Percentiles rank a stretch among this genome's conserved stretches.
These are phyloP conservation scores for Penicillium canariense DNA, from an alignment of 495 filamentous ascomycete species.

Conservation along the genomic window DNA sequence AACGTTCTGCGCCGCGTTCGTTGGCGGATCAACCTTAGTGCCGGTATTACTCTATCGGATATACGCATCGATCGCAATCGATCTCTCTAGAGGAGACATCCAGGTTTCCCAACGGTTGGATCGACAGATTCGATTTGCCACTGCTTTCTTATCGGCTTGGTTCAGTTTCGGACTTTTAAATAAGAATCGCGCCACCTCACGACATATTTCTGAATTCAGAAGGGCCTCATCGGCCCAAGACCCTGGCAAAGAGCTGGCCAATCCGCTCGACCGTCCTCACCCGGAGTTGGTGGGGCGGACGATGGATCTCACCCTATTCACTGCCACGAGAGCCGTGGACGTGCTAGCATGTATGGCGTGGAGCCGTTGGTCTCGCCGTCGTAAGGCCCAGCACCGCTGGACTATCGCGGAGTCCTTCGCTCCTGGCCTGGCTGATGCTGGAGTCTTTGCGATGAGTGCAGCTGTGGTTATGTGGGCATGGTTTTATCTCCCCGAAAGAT, in stretches of 20 bases:
- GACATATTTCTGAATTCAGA: conserved; percentile 4
- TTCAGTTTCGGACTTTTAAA: conserved; percentile 49
- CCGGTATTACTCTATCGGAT: conserved; percentile 39
- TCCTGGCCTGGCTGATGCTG: conserved; percentile 60
- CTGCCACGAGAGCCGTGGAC: conserved; percentile 72
- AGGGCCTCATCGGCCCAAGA: conserved; percentile 4
- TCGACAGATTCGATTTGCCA: conserved; percentile 38
- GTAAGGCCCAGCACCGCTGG: conserved; percentile 43
- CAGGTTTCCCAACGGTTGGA: conserved; percentile 15
- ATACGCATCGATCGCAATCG: conserved; percentile 26
- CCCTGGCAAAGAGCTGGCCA: conserved; percentile 42
- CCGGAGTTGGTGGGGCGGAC: conserved; percentile 66
- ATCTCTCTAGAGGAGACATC: conserved; percentile 16
- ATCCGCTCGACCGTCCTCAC: conserved; percentile 14
- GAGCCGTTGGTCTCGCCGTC: conserved; percentile 42
- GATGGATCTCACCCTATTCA: conserved; percentile 82
- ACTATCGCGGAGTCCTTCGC: conserved; percentile 50
- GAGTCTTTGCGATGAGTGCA: conserved; percentile 70
- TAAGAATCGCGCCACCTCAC: conserved; percentile 28
- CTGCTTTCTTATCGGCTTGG: conserved; percentile 48
- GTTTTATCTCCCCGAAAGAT: conserved; percentile 69
- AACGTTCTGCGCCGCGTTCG: conserved; percentile 72
- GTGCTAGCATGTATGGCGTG: conserved; percentile 66
- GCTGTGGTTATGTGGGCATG: conserved; percentile 90
- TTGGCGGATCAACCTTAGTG: conserved; percentile 76